phyloP scores from a whole-genome alignment of 1,284 basidiomycete genomes.

The Mycosarcoma maydis region DNA sequence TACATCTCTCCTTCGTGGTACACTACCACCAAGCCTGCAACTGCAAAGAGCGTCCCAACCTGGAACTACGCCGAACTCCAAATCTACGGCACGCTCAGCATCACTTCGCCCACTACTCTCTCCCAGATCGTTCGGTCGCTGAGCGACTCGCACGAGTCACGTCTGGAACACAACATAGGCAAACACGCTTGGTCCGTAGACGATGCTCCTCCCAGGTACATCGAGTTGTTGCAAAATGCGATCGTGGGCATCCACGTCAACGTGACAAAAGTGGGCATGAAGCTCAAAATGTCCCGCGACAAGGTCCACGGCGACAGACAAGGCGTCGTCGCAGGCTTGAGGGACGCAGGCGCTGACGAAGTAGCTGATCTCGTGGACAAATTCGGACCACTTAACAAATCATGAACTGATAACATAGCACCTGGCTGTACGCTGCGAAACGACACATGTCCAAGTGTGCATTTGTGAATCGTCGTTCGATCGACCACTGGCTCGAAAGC shows the following conservation, averaged over 20 bases:
- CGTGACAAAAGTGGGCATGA: constrained; percentile 67
- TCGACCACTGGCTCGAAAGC: too few species aligned
- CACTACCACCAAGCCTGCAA: constrained; percentile 32
- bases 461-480: too few species aligned
- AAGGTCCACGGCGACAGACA: constrained; percentile 64
- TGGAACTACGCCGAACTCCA: constrained; percentile 54
- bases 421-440: too few species aligned
- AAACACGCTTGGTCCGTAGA: too few species aligned
- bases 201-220: constrained; percentile 68
- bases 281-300: constrained; percentile 69
- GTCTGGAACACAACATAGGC: constrained; percentile 68
- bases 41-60: constrained; percentile 47
- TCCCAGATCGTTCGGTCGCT: constrained; percentile 13
- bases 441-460: too few species aligned
- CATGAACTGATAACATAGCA: too few species aligned
- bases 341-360: constrained; percentile 40
- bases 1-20: constrained; percentile 53
- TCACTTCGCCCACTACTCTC: background rate
- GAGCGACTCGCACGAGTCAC: constrained; percentile 17
- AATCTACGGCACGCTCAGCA: constrained; percentile 20
- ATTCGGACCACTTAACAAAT: constrained; percentile 5
- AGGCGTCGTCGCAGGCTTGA: constrained; percentile 68
- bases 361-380: constrained; percentile 8
- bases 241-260: constrained; percentile 69
- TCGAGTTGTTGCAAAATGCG: constrained; percentile 67